Conservation (phyloP, 2,329 filamentous ascomycete species). For the Mycosphaerelloides madeirae region DNA sequence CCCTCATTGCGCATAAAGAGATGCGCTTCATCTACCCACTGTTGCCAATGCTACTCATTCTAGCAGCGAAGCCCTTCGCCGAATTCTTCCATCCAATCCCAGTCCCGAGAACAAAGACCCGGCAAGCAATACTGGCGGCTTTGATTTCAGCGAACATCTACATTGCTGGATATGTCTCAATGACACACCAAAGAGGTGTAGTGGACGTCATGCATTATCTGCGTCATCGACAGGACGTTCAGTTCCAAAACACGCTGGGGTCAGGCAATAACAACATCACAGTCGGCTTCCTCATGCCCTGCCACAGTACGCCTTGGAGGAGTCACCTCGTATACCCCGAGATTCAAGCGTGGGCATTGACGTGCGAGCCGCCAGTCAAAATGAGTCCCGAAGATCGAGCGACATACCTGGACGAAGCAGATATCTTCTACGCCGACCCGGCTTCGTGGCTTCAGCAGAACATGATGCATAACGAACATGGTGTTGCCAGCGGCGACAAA, state of each 20-base stretch:
- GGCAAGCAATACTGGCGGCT: conserved; percentile 48
- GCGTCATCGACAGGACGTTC: conserved; percentile 51
- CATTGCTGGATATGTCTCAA: conserved; percentile 68
- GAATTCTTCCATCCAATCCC: conserved; percentile 55
- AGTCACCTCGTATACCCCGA: conserved; percentile 73
- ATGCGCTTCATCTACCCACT: conserved; percentile 95
- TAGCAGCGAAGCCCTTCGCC: conserved; percentile 64
- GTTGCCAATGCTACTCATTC: conserved; percentile 75
- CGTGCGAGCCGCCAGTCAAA: conserved; percentile 82
- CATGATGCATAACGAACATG: conserved; percentile 30
- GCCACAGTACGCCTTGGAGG: conserved; percentile 93
- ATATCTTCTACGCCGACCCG: conserved; percentile 75
- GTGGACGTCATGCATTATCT: conserved; percentile 70
- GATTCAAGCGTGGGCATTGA: conserved; percentile 76
- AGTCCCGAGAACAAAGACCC: conserved; percentile 29
- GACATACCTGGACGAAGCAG: conserved; percentile 80
- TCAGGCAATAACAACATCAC: conserved; percentile 39
- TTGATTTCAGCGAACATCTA: conserved; percentile 63
- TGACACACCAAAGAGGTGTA: conserved; percentile 75
- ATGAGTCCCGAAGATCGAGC: conserved; percentile 58
- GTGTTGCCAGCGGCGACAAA: conserved; percentile 18
- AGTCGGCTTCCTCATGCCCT: conserved; percentile 84
- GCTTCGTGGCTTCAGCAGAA: conserved; percentile 38
- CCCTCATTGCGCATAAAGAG: conserved; percentile 88
- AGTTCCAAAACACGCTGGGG: conserved; percentile 12